Conservation (phyloP, 169 alveolate genomes). For the Cyclospora cayetanensis region DNA sequence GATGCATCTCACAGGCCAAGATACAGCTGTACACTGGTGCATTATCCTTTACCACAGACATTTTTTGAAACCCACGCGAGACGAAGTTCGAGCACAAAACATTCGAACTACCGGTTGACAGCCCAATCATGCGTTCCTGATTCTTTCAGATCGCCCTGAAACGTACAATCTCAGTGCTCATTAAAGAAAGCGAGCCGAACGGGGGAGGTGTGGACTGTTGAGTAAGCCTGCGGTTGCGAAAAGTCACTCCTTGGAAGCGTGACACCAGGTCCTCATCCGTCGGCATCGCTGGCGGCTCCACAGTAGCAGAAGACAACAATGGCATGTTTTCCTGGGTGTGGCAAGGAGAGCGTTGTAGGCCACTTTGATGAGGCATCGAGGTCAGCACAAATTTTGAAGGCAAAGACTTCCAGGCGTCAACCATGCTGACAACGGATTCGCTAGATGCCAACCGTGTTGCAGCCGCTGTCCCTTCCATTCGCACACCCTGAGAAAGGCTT, state of each 20-base stretch:
- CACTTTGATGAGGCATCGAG: too few species aligned
- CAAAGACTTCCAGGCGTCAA: not conserved
- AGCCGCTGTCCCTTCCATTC: not conserved
- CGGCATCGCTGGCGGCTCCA: not conserved
- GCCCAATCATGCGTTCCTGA: too few species aligned
- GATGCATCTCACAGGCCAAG: too few species aligned
- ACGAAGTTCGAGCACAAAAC: too few species aligned
- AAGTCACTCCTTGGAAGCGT: not conserved
- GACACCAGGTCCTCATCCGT: not conserved
- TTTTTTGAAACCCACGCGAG: too few species aligned
- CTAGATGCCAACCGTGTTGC: not conserved
- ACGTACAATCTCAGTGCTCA: constrained; percentile 20
- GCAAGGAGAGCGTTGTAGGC: too few species aligned
- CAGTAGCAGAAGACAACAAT: constrained; percentile 15
- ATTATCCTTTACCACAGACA: too few species aligned
- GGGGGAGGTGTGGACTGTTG: not conserved
- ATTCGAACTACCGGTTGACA: too few species aligned
- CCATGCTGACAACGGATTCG: not conserved
- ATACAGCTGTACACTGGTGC: too few species aligned
- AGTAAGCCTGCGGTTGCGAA: not conserved
- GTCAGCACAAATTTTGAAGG: too few species aligned
- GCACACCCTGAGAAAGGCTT: not conserved
- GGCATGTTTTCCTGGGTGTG: not conserved
- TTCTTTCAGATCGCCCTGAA: not conserved
- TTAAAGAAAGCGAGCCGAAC: not conserved